phyloP scores from a whole-genome alignment of 1,284 basidiomycete species.

The Cryptococcus sp. region DNA sequence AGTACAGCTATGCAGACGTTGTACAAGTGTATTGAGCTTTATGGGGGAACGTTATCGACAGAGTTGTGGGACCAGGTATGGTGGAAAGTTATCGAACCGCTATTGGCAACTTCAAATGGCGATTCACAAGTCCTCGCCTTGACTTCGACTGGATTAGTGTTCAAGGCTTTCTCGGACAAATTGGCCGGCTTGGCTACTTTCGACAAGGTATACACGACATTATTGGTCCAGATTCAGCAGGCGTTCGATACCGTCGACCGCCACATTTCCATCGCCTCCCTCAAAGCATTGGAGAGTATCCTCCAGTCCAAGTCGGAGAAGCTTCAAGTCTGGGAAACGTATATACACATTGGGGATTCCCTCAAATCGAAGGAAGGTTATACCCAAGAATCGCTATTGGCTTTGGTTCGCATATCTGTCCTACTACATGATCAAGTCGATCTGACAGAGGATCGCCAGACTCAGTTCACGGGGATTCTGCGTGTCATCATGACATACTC shows the following conservation, averaged over 20 bases:
- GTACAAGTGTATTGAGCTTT: conserved; percentile 88
- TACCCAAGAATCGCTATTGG: conserved; percentile 82
- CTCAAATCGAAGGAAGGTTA: conserved; percentile 54
- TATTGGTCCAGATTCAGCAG: conserved; percentile 65
- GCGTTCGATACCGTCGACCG: conserved; percentile 69
- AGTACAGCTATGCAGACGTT: conserved; percentile 91
- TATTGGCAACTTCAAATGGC: conserved; percentile 69
- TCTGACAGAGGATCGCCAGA: conserved; percentile 58
- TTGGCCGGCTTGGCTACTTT: conserved; percentile 74
- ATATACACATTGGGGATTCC: conserved; percentile 62
- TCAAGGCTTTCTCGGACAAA: conserved; percentile 68
- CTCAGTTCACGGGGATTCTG: conserved; percentile 67
- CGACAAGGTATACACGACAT: conserved; percentile 63
- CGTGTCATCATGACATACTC: conserved; percentile 78
- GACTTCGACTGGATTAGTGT: conserved; percentile 75
- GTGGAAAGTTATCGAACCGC: conserved; percentile 83
- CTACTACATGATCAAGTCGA: conserved; percentile 27
- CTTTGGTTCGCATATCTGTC: conserved; percentile 41
- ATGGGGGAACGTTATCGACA: conserved; percentile 72
- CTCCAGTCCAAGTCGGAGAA: conserved; percentile 55
- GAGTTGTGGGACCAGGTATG: conserved; percentile 83
- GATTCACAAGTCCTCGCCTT: conserved; percentile 82
- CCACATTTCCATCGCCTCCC: conserved; percentile 53
- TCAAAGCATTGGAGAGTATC: conserved; percentile 75
- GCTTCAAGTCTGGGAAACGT: conserved; percentile 61